Conservation (phyloP, 1,139 yeast genomes). For the Nakaseomyces nivariensis region DNA sequence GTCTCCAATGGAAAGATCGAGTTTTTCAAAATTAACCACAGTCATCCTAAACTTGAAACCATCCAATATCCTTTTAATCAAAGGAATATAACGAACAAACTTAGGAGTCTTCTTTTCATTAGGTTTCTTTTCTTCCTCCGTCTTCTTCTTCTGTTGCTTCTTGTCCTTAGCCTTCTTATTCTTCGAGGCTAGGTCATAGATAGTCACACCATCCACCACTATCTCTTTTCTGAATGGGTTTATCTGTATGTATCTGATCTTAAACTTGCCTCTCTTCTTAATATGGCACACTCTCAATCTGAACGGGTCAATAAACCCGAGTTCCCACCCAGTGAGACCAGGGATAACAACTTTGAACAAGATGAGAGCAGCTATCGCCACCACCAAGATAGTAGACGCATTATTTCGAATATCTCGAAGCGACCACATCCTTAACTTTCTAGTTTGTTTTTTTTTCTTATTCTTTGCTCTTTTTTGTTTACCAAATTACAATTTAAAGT, state of each 20-base stretch:
- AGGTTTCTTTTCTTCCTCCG: neutral
- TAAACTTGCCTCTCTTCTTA: conserved; percentile 8
- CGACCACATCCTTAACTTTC: neutral
- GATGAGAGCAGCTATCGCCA: conserved; percentile 4
- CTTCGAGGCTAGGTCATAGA: neutral
- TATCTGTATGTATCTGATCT: conserved; percentile 16
- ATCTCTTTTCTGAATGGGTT: conserved; percentile 12
- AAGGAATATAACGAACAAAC: neutral
- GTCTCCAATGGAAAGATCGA: neutral
- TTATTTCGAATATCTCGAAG: neutral
- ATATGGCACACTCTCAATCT: conserved; percentile 12
- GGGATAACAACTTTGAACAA: conserved; percentile 4
- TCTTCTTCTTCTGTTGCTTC: neutral
- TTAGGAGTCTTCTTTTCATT: neutral
- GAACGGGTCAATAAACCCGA: conserved; percentile 14
- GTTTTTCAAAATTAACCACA: neutral
- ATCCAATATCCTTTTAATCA: neutral
- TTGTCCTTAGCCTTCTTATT: neutral
- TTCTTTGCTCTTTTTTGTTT: neutral
- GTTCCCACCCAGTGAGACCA: conserved; percentile 4
- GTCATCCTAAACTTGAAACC: neutral
- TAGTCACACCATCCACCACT: conserved; percentile 10
- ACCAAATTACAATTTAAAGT: too few relatives aligned
- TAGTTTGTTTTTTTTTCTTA: neutral
- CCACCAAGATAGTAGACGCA: neutral